Base-by-base conservation (phyloP, 345 rosid species). In the Carallia brachiata region DNA sequence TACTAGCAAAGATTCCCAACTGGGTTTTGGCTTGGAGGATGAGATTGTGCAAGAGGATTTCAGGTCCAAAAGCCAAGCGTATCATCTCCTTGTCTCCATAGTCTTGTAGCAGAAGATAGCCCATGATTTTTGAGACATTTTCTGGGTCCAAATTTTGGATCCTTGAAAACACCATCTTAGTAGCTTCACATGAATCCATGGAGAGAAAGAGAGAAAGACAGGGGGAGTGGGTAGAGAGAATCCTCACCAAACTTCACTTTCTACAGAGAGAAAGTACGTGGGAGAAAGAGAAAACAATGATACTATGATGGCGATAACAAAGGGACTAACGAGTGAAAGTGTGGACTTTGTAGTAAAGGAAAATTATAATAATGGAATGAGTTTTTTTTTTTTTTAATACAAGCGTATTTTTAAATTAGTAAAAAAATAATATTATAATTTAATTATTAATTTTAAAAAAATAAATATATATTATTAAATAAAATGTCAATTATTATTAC, bases 141-240 rank as follows among this genome's bases (percentile, higher is more conserved):
- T 90, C 96, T 0, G 91, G 97, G 77, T 95, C 99, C 70, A 95
- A 67, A 47, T 78, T 74, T 71, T 85, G 85, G 84, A 95, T 87
- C 81, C 82, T 90, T 27, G 88, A 82, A 65, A 92, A 88, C 62
- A 95, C 83, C 36, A 89, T 75, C 70, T 85, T 76, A 19, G 91
- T 86, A 27, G 92, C 87, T 70, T 90, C 99, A 72, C 71, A 84
- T 12, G 90, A 82, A 83, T 95, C 99, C 97, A 95, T 92, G 66
- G 73, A 27, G 34, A 32, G 34, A 32, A 4, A 32, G 34, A 32
- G 34, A 32, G 34, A 32, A 74, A 39, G 65, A 3, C 19, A 56
- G 50, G 47, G 13, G 48, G 48, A 13, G 10, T 12, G 2, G 44
- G 44, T 1, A 13, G 13, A 44, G 50, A 12, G 50, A 12, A 4